These are phyloP conservation scores for Starmerella geochares DNA, from an alignment of 805 yeast species.

Conservation along the genomic window DNA sequence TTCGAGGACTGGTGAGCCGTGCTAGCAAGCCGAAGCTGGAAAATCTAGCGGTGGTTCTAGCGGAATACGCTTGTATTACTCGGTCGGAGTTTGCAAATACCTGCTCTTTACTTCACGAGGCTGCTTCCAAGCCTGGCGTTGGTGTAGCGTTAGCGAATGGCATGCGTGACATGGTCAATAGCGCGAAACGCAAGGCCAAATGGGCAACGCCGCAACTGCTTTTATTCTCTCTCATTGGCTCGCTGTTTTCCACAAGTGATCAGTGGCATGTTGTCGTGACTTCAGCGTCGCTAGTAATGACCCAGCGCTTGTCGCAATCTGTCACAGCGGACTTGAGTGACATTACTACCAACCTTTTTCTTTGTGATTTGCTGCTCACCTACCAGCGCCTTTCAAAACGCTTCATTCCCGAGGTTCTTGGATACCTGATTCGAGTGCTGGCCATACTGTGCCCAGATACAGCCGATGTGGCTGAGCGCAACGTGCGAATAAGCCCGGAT, in stretches of 20 bases:
- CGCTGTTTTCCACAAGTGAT: slow-evolving; percentile 85
- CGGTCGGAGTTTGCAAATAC: slow-evolving; percentile 31
- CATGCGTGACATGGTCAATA: slow-evolving; percentile 47
- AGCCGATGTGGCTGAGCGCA: slow-evolving; percentile 7
- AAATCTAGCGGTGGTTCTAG: slow-evolving; percentile 48
- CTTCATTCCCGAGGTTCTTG: slow-evolving; percentile 65
- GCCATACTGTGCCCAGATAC: slow-evolving; percentile 2
- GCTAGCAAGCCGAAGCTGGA: slow-evolving; percentile 62
- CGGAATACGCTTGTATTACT: slow-evolving; percentile 41
- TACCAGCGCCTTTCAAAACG: slow-evolving; percentile 78
- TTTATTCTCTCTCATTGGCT: slow-evolving; percentile 61
- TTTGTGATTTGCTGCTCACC: slow-evolving; percentile 53
- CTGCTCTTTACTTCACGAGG: slow-evolving; percentile 34
- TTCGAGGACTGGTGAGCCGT: background rate
- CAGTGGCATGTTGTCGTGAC: slow-evolving; percentile 86
- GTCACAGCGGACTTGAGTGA: slow-evolving; percentile 35
- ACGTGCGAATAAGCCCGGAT: slow-evolving; percentile 7
- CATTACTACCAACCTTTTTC: slow-evolving; percentile 50
- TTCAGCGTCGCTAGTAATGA: slow-evolving; percentile 64
- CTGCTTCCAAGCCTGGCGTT: slow-evolving; percentile 56
- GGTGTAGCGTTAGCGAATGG: slow-evolving; percentile 45
- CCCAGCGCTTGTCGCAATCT: slow-evolving; percentile 54
- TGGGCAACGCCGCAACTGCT: slow-evolving; percentile 47
- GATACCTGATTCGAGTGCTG: slow-evolving; percentile 35
- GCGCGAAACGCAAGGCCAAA: slow-evolving; percentile 40